Conservation (phyloP, 176 grass and related monocot species). For the Zea luxurians region DNA sequence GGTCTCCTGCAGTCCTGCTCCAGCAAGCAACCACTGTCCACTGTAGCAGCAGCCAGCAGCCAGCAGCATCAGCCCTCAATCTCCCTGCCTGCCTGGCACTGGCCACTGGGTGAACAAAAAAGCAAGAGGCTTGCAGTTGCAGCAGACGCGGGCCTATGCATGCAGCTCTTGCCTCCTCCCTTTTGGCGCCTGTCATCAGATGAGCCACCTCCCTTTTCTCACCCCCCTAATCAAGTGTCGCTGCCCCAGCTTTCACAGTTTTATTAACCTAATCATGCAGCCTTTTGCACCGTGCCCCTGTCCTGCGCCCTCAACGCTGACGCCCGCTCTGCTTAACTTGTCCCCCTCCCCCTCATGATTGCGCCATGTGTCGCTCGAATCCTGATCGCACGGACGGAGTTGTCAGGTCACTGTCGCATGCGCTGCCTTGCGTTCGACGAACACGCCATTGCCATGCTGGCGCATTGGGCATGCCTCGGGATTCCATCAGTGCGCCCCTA, state of each 20-base stretch:
- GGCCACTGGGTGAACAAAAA: not conserved
- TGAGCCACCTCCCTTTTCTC: slow-evolving; percentile 1
- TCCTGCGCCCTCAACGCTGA: not conserved
- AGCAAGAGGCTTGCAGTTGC: slow-evolving; percentile 28
- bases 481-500: slow-evolving; percentile 6
- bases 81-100: too few relatives aligned
- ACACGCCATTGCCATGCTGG: not conserved
- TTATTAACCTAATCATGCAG: slow-evolving; percentile 43
- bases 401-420: slow-evolving; percentile 21
- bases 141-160: not conserved
- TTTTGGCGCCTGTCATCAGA: slow-evolving; percentile 22
- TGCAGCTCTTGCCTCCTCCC: slow-evolving; percentile 38
- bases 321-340: not conserved
- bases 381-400: not conserved
- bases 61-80: not conserved
- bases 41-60: slow-evolving; percentile 26
- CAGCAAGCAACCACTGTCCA: slow-evolving; percentile 12
- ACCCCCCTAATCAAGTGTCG: slow-evolving; percentile 42
- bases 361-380: slow-evolving; percentile 10
- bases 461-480: slow-evolving; percentile 36
- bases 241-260: slow-evolving; percentile 25
- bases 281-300: not conserved
- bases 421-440: not conserved
- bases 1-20: too few relatives aligned
- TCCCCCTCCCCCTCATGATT: slow-evolving; percentile 29